A percentile compares a stretch with the other conserved stretches of the same genome.
Conservation (phyloP, 2,329 filamentous ascomycete species). For the Penicillium brevicompactum region DNA sequence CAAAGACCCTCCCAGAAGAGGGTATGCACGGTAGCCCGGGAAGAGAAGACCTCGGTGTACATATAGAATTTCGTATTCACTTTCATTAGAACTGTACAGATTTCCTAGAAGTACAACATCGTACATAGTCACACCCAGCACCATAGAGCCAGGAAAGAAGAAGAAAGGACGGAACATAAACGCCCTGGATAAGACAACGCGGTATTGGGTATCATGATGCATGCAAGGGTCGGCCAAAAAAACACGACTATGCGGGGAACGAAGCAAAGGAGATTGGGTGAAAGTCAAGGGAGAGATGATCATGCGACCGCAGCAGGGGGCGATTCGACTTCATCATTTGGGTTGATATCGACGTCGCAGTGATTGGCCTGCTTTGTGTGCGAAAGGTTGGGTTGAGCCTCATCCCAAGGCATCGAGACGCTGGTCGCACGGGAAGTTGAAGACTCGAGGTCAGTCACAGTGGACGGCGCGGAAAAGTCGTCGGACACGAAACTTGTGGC, state of each 20-base stretch:
- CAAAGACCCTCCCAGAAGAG: too few species aligned
- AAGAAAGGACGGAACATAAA: not conserved
- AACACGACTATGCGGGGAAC: constrained; percentile 1
- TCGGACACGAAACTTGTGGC: constrained; percentile 27
- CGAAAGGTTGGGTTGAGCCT: constrained; percentile 3
- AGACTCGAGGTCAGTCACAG: constrained; percentile 30
- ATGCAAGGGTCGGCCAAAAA: constrained; percentile 8
- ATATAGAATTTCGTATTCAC: not conserved
- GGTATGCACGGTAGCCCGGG: too few species aligned
- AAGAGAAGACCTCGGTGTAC: too few species aligned
- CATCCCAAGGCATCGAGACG: constrained; percentile 22
- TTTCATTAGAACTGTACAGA: not conserved
- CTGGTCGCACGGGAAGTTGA: constrained; percentile 33
- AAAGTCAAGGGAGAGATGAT: constrained; percentile 1
- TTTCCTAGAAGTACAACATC: not conserved
- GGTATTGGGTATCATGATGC: constrained; percentile 18
- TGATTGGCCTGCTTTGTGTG: not conserved
- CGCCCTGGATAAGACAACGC: constrained; percentile 9
- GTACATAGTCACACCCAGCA: not conserved
- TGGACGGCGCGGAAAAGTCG: constrained; percentile 29
- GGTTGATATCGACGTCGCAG: not conserved
- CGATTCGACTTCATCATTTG: constrained; percentile 2
- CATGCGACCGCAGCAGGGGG: constrained; percentile 11
- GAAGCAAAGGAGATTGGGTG: not conserved
- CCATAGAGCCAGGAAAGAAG: not conserved